Base-by-base conservation (phyloP, 2,329 filamentous ascomycete species). In the Didymosphaeria variabile region DNA sequence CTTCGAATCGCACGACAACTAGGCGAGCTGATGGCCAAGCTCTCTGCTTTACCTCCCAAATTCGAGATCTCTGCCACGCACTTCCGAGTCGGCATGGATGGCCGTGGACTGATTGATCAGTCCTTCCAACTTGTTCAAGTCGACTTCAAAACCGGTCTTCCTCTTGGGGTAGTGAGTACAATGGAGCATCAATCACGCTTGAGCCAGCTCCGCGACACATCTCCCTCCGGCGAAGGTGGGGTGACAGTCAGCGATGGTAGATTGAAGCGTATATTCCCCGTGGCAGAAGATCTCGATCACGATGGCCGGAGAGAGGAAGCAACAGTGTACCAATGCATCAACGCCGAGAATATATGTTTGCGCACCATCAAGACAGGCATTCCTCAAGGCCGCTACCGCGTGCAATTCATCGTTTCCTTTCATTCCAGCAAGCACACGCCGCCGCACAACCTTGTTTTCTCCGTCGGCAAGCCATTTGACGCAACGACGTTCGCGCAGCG, bases 61-160 rank as follows among this genome's bases (percentile, higher is more conserved):
- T 79, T 79, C 60, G 72, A 74, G 54, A 77, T 79, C 44, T 54
- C 59, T 7, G 68, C 77, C 6, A 69, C 65, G 0, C 64, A 72
- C 15, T 79, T 79, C 62, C 58, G 66, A 7, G 62, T 76, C 26
- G 77, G 77, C 12, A 73, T 79, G 40, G 58, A 69, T 1, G 75
- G 74, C 2, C 61, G 62, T 12, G 76, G 71, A 7, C 60, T 78
- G 10, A 63, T 72, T 1, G 72, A 76, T 26, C 64, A 73, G 23
- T 61, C 62, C n/a, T 79, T 77, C 63, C 55, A 65, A 2, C 66
- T 74, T 23, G 66, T 73, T 1, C 70, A 79, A 55, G 66, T 79
- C 12, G 77, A 79, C 52, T 79, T 79, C 64, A 79, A 78, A 61
- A 79, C 74, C 0, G 77, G 77, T 0, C 64, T 76, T 61, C 71